Conservation (phyloP, 1,284 basidiomycete species). For the Waitea zeae region DNA sequence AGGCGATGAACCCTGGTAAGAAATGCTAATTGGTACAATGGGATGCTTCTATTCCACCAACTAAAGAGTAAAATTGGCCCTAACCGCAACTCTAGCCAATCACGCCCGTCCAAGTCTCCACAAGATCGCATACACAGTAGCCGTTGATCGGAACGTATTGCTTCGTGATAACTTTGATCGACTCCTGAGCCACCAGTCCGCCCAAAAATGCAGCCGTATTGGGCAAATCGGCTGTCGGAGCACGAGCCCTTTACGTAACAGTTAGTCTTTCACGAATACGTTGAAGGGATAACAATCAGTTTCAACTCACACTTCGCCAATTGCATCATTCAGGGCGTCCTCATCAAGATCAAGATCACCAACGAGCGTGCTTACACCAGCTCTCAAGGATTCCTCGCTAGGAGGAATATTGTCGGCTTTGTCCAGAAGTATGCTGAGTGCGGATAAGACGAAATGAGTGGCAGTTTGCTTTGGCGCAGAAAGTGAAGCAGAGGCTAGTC, state of each 20-base stretch:
- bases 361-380: too few relatives aligned
- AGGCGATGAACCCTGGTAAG: too few relatives aligned
- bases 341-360: conserved; percentile 29
- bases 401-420: too few relatives aligned
- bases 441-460: conserved; percentile 51
- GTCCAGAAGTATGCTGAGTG: too few relatives aligned
- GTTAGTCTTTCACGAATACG: too few relatives aligned
- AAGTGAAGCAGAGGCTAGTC: too few relatives aligned
- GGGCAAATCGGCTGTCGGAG: conserved; percentile 77
- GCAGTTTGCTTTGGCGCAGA: conserved; percentile 35
- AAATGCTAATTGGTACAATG: too few relatives aligned
- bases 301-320: conserved; percentile 63
- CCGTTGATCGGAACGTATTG: conserved; percentile 91
- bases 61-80: too few relatives aligned
- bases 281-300: conserved; percentile 3
- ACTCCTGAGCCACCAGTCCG: conserved; percentile 91
- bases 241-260: conserved; percentile 49
- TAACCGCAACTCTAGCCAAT: too few relatives aligned
- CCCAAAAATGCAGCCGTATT: conserved; percentile 90
- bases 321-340: conserved; percentile 39
- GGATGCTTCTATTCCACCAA: too few relatives aligned
- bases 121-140: conserved; percentile 75
- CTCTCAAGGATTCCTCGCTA: too few relatives aligned
- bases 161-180: conserved; percentile 92
- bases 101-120: conserved; percentile 71